Evolutionary conservation across 768 basidiomycete species (phyloP).

Genomic region (Sarcodon sp.): DNA sequence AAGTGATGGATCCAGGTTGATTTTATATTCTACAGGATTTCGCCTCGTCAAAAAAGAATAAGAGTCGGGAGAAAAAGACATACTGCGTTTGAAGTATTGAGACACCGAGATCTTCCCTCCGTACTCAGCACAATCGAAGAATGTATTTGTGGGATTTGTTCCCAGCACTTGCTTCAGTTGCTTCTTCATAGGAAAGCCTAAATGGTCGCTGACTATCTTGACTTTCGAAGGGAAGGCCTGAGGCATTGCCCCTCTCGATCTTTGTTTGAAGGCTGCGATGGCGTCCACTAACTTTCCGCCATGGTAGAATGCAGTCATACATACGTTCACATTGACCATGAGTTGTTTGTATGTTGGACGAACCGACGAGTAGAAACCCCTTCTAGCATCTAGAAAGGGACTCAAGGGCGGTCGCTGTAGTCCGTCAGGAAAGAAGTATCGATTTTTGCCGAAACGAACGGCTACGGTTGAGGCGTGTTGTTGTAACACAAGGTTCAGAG

Average conservation of each 20-base stretch:
- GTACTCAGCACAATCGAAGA: slow-evolving; percentile 46
- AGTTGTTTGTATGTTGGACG: slow-evolving; percentile 34
- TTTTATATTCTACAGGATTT: slow-evolving; percentile 38
- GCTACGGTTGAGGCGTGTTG: slow-evolving; percentile 41
- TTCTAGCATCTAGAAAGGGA: slow-evolving; percentile 16
- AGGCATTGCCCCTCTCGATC: slow-evolving; percentile 31
- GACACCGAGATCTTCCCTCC: slow-evolving; percentile 46
- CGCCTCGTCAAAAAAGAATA: not conserved
- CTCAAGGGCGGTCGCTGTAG: slow-evolving; percentile 5
- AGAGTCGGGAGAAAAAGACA: slow-evolving; percentile 12
- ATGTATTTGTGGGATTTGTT: slow-evolving; percentile 12
- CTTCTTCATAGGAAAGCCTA: slow-evolving; percentile 41
- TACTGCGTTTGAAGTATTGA: slow-evolving; percentile 51
- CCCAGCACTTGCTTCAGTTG: slow-evolving; percentile 24
- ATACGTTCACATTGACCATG: slow-evolving; percentile 41
- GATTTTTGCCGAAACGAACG: slow-evolving; percentile 51
- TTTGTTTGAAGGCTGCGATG: slow-evolving; percentile 31
- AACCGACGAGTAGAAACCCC: slow-evolving; percentile 39
- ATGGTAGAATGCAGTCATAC: slow-evolving; percentile 41
- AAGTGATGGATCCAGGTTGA: slow-evolving; percentile 26
- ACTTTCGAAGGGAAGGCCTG: slow-evolving; percentile 36
- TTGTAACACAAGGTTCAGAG: slow-evolving; percentile 51
- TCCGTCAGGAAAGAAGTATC: slow-evolving; percentile 43
- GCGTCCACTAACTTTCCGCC: slow-evolving; percentile 53
- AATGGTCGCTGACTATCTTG: slow-evolving; percentile 42